A percentile compares a stretch with the other conserved stretches of the same genome.
Conservation (phyloP, 2,329 filamentous ascomycete species). For the Xylariaceae sp. region DNA sequence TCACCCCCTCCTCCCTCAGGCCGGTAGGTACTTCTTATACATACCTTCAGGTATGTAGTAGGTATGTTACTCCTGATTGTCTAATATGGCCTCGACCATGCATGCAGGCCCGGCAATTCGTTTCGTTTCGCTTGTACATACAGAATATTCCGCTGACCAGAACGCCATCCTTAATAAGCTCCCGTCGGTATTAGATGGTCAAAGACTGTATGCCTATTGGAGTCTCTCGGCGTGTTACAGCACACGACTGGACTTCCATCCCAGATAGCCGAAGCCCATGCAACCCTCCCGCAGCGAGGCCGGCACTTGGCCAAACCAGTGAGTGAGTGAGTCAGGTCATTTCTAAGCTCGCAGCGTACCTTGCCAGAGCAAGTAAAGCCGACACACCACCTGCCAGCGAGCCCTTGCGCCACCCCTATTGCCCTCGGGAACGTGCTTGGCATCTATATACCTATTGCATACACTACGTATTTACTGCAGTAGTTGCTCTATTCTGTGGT, state of each 20-base stretch:
- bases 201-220: neutral
- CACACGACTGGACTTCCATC: neutral
- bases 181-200: neutral
- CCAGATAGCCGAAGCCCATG: constrained; percentile 11
- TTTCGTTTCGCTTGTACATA: neutral
- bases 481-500: neutral
- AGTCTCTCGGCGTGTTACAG: constrained; percentile 11
- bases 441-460: constrained; percentile 1
- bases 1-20: neutral
- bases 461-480: neutral
- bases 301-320: neutral
- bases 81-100: neutral
- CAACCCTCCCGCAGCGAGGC: neutral
- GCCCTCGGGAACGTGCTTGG: constrained; percentile 4
- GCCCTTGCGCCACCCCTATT: constrained; percentile 8
- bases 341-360: neutral
- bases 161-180: constrained; percentile 5
- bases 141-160: neutral
- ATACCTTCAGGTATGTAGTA: neutral
- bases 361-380: constrained; percentile 10
- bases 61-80: neutral
- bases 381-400: constrained; percentile 5
- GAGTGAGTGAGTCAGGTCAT: neutral
- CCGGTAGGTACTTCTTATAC: too few species aligned
- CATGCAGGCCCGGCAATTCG: constrained; percentile 2